phyloP scores from a whole-genome alignment of 148 eudicot genomes.

The Heliosperma pusillum region DNA sequence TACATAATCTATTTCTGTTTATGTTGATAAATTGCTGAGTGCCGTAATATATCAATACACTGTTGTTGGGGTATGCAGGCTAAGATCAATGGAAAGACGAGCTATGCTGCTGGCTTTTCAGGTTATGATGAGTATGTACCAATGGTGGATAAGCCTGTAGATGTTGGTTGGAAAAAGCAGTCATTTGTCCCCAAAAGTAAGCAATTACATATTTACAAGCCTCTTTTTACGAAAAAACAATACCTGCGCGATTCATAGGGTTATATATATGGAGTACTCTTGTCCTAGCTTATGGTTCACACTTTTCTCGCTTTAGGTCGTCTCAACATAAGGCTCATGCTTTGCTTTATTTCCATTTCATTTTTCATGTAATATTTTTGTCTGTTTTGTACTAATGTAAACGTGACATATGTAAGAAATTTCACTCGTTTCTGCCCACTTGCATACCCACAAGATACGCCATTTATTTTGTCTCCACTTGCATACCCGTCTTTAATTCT shows the following conservation, averaged over 20 bases:
- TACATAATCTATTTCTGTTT: neutral
- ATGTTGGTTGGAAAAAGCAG: slow-evolving; percentile 76
- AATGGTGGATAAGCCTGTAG: slow-evolving; percentile 97
- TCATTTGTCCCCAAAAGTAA: slow-evolving; percentile 65
- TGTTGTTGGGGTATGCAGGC: slow-evolving; percentile 44
- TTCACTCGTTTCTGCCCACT: neutral
- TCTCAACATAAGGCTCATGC: neutral
- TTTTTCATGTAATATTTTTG: neutral
- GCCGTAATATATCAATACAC: neutral
- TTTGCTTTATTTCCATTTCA: neutral
- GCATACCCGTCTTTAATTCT: neutral
- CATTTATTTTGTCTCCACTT: neutral
- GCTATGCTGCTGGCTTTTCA: slow-evolving; percentile 47
- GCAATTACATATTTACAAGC: slow-evolving; percentile 4
- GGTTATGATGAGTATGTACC: slow-evolving; percentile 94
- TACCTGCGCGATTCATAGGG: neutral
- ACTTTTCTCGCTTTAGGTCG: neutral
- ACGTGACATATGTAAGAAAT: neutral
- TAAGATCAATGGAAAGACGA: slow-evolving; percentile 56
- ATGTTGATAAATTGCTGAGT: neutral
- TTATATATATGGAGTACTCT: neutral
- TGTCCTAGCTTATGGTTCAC: neutral
- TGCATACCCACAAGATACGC: neutral
- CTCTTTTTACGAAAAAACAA: neutral
- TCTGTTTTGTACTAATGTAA: neutral